Base-by-base conservation (phyloP, 306 rosid genomes). In the Senna tora region DNA sequence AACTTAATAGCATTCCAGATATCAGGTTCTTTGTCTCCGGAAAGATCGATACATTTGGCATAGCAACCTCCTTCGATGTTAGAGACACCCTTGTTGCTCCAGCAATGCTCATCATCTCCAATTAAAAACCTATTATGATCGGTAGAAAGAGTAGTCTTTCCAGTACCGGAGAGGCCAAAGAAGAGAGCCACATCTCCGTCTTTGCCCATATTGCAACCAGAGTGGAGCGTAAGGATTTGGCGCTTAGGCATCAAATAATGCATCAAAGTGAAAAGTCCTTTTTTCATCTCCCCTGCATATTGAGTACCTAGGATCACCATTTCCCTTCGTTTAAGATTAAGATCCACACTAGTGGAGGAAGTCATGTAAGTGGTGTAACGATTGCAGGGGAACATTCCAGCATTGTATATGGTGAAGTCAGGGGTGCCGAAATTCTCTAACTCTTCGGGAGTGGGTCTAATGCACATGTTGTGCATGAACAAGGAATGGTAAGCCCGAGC, bases 391-490 rank as follows among this genome's bases (percentile, higher is more conserved):
- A 93, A 93, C 84, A 85, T 83, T 22, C 98, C 98, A 19, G 98
- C 98, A 38, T 93, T 93, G 93, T 90, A 90, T 32, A 90, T 93
- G 41, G 97, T 93, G 90, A 93, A 93, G 87, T 93, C 97, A 22
- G 98, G 98, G 73, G 91, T 87, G 55, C 97, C 97, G 21, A 90
- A 93, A 75, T 84, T 62, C 96, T 90, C 89, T 83, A 93, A 87
- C 89, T 93, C 98, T 79, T 93, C 98, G 6, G 79, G 81, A 36
- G 87, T 84, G 67, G 98, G 97, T 32, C 98, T 93, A 81, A 93
- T 93, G 63, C 98, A 93, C 98, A 93, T 93, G 98, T 93, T 90
- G 83, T 93, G 92, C 98, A 93, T 93, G 79, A 90, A 93, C 74
- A 93, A 74, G 57, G 98, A 90, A 88, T 93, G 98, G 84, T 93